Base-by-base conservation (phyloP, 1,284 basidiomycete species). In the Naganishia sp. region DNA sequence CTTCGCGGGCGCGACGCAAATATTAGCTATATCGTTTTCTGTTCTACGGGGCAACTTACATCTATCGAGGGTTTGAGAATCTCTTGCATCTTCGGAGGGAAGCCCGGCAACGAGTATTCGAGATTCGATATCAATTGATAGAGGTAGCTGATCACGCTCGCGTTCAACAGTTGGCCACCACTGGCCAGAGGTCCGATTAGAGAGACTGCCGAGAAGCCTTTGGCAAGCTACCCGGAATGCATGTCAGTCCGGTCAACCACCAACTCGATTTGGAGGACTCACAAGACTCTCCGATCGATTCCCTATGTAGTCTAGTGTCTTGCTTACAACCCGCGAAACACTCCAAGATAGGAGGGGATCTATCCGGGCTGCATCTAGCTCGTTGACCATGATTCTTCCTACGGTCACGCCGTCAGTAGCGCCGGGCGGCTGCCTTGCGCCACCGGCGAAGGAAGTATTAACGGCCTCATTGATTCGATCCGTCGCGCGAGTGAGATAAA, bases 311-410 rank as follows among this genome's bases (percentile, higher is more conserved):
- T 91, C 89, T 50, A 96, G 74, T 52, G 87, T 86, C 16, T 84
- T 82, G 15, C 82, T 83, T 0, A 85, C 86, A 73, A 87, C 88
- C 72, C 87, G 87, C 4, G 92, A 90, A 4, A 94, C 87, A 1
- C 86, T 85, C 64, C 85, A 84, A 6, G 92, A 86, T 9, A 98
- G 82, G 36, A 97, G 75, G 0, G 94, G 94, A 78, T 98, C 94
- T 75, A 96, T 97, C 65, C 89, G 86, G 3, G 92, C 93, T 1
- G 91, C 87, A 77, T 98, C 94, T 3, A 98, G 84, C 75, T 96
- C 94, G 76, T 97, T 97, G 18, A 86, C 86, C 44, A 94, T 82
- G 0, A 86, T 84, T 11, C 93, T 84, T 0, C 89, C 87, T 42
- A 94, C 83, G 61, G 86, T 87, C 5, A 87, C 80, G 4, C 90